A percentile compares a stretch with the other conserved stretches of the same genome.
These are phyloP conservation scores for Microstegium vimineum DNA, from an alignment of 176 grass and related monocot genomes.

Conservation along the genomic window DNA sequence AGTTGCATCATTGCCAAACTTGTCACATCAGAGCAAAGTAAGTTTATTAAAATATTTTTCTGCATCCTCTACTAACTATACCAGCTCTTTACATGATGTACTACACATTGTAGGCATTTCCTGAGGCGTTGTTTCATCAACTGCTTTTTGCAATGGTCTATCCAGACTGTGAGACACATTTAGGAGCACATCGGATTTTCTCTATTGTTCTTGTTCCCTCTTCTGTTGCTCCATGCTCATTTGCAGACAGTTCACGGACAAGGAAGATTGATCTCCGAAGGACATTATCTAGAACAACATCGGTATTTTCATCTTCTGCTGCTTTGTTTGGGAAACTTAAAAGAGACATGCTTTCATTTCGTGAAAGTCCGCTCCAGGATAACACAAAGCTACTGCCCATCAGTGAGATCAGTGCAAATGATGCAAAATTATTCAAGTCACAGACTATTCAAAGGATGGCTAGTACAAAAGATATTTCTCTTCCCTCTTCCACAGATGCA, in stretches of 20 bases:
- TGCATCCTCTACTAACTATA: not conserved
- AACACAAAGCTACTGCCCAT: slow-evolving; percentile 44
- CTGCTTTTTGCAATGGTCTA: slow-evolving; percentile 81
- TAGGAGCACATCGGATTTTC: slow-evolving; percentile 82
- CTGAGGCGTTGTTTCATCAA: slow-evolving; percentile 93
- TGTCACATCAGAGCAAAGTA: slow-evolving; percentile 78
- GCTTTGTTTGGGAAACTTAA: slow-evolving; percentile 92
- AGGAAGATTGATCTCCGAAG: slow-evolving; percentile 50
- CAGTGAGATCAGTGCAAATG: slow-evolving; percentile 36
- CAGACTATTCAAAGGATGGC: slow-evolving; percentile 51
- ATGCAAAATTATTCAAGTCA: slow-evolving; percentile 54
- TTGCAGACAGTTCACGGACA: slow-evolving; percentile 24
- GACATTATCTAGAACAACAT: slow-evolving; percentile 75
- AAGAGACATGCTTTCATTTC: slow-evolving; percentile 68
- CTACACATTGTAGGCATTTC: slow-evolving; percentile 63
- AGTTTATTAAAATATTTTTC: slow-evolving; percentile 29
- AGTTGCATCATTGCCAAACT: slow-evolving; percentile 79
- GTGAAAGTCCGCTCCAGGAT: slow-evolving; percentile 38
- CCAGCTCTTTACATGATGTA: not conserved
- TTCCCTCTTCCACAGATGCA: slow-evolving; percentile 29
- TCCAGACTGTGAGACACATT: slow-evolving; percentile 78
- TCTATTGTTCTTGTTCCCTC: slow-evolving; percentile 94
- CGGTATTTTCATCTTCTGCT: slow-evolving; percentile 96
- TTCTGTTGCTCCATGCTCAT: slow-evolving; percentile 65
- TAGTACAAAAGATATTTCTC: slow-evolving; percentile 39